A percentile compares a stretch with the other conserved stretches of the same genome.
phyloP scores from a whole-genome alignment of 2,329 filamentous ascomycete species.

The Paramyrothecium sp. region DNA sequence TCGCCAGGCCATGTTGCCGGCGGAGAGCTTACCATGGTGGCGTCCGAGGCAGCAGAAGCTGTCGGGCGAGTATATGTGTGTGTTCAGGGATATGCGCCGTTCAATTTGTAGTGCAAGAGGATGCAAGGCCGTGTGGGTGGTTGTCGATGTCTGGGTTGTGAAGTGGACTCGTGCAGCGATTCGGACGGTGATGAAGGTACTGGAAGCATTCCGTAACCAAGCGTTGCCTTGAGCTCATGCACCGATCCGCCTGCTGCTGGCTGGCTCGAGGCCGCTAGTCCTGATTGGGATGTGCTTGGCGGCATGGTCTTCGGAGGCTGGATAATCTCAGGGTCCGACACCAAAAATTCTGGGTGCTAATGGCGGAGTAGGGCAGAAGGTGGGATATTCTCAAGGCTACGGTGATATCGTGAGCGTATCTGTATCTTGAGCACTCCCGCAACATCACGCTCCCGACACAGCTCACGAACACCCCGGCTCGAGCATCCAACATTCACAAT shows the following conservation, averaged over 20 bases:
- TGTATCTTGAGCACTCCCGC: constrained; percentile 28
- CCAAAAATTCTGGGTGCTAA: constrained; percentile 37
- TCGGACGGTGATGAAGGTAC: constrained; percentile 27
- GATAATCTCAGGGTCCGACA: constrained; percentile 37
- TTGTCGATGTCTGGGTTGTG: too few relatives aligned
- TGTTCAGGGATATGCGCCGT: neutral
- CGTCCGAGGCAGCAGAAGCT: constrained; percentile 20
- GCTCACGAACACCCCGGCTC: constrained; percentile 15
- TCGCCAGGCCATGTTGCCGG: constrained; percentile 5
- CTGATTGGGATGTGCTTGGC: neutral
- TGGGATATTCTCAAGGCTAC: constrained; percentile 36
- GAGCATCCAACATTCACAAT: constrained; percentile 34
- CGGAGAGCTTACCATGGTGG: constrained; percentile 39
- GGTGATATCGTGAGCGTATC: constrained; percentile 22
- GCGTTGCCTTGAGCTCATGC: constrained; percentile 38
- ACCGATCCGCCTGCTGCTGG: constrained; percentile 21
- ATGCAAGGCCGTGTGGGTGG: neutral
- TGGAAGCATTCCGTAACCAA: constrained; percentile 38
- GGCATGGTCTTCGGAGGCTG: constrained; percentile 25
- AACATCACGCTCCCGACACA: constrained; percentile 23
- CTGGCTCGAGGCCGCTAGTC: constrained; percentile 6
- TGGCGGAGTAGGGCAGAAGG: constrained; percentile 37
- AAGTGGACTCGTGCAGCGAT: neutral
- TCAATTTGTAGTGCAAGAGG: neutral
- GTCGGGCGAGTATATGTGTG: constrained; percentile 2